Conservation (phyloP, 148 eudicot species). For the Rhododendron vialii region DNA sequence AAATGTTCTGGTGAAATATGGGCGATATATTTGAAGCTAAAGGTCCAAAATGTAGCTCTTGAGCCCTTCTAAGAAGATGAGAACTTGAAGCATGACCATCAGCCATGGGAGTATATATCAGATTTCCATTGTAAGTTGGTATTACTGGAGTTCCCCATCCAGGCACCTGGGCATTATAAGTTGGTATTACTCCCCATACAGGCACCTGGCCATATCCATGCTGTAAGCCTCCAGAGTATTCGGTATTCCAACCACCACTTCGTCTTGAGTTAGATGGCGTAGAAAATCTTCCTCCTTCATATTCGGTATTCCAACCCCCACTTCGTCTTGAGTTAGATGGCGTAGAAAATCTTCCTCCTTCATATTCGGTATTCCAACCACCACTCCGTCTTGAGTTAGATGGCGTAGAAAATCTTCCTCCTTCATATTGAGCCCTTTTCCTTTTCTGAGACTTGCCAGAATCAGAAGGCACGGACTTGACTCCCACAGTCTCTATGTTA, state of each 20-base stretch:
- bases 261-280: conserved; percentile 38
- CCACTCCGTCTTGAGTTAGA: conserved; percentile 44
- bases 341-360: conserved; percentile 12
- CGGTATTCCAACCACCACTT: conserved; percentile 63
- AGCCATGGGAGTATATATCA: conserved; percentile 21
- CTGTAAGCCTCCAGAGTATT: conserved; percentile 46
- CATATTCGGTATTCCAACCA: conserved; percentile 58
- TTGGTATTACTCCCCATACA: neutral
- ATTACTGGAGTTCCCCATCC: conserved; percentile 57
- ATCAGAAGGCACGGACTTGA: conserved; percentile 55
- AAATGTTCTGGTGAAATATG: conserved; percentile 27
- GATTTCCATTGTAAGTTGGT: conserved; percentile 32
- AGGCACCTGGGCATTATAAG: neutral
- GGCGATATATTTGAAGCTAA: conserved; percentile 38
- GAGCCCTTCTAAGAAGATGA: conserved; percentile 25
- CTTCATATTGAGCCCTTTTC: conserved; percentile 36
- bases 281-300: conserved; percentile 19
- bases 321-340: conserved; percentile 43
- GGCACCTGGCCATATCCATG: neutral
- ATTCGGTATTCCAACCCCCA: conserved; percentile 56
- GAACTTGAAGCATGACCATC: conserved; percentile 40
- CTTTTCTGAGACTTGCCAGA: conserved; percentile 38
- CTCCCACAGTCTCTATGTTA: conserved; percentile 20
- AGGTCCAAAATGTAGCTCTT: conserved; percentile 23
- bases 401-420: conserved; percentile 18